A percentile compares a stretch with the other conserved stretches of the same genome.
Evolutionary conservation across 2,329 filamentous ascomycete species (phyloP).

Genomic region (Ceratocystis ficicola): DNA sequence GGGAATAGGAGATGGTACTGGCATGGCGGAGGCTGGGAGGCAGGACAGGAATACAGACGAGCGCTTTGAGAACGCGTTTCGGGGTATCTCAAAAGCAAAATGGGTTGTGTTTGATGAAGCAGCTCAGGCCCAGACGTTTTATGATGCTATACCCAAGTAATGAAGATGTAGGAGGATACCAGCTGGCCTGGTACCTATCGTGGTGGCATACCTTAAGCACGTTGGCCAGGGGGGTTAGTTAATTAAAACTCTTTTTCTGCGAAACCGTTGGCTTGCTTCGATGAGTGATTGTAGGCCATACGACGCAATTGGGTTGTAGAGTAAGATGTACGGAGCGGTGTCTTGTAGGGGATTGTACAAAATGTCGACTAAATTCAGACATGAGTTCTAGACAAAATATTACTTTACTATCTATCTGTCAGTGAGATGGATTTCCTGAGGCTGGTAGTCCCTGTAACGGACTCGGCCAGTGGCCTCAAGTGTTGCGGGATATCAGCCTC

Average conservation of each 20-base stretch:
- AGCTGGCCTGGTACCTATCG: not conserved
- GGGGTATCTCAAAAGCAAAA: conserved; percentile 52
- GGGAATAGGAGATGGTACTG: not conserved
- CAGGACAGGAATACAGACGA: conserved; percentile 59
- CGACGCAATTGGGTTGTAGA: too few species aligned
- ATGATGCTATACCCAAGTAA: conserved; percentile 9
- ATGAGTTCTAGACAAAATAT: too few species aligned
- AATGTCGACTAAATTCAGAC: too few species aligned
- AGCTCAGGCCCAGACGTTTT: conserved; percentile 26
- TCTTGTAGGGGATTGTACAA: too few species aligned
- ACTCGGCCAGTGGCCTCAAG: not conserved
- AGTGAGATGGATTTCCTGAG: too few species aligned
- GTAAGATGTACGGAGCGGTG: too few species aligned
- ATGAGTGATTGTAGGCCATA: too few species aligned
- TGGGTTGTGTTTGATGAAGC: conserved; percentile 81
- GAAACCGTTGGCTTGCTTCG: too few species aligned
- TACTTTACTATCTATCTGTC: too few species aligned
- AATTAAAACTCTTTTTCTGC: too few species aligned
- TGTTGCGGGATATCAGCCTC: not conserved
- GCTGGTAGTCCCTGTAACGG: too few species aligned
- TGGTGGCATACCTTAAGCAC: not conserved
- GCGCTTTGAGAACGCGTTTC: conserved; percentile 75
- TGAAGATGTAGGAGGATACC: not conserved
- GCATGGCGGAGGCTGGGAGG: conserved; percentile 54
- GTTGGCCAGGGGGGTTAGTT: not conserved